Conservation (phyloP, 2,329 filamentous ascomycete species). For the Calonectria pteridis region DNA sequence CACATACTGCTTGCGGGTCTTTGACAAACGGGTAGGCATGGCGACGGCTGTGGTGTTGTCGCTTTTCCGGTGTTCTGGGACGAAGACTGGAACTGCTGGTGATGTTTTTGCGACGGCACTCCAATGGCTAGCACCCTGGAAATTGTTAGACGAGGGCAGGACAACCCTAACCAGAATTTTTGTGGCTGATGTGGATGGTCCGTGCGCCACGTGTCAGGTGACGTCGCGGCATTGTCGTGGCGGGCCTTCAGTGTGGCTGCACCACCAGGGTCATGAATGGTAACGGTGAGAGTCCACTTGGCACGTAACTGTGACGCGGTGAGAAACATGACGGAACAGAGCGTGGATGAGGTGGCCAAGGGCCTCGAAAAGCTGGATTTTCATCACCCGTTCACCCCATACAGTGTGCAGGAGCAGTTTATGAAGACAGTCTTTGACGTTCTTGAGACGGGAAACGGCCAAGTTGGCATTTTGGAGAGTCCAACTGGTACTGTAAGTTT, state of each 20-base stretch:
- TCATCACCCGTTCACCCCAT: conserved; percentile 88
- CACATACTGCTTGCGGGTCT: conserved; percentile 84
- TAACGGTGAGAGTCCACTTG: not conserved
- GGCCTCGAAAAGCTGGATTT: conserved; percentile 68
- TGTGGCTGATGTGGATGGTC: not conserved
- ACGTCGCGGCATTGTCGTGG: conserved; percentile 40
- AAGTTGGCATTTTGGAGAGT: conserved; percentile 90
- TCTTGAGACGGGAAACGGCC: conserved; percentile 76
- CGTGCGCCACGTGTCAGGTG: conserved; percentile 47
- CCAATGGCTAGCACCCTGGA: conserved; percentile 47
- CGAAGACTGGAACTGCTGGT: conserved; percentile 52
- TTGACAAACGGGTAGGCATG: conserved; percentile 81
- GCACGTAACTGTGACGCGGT: conserved; percentile 13
- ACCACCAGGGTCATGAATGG: conserved; percentile 23
- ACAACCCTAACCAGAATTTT: conserved; percentile 52
- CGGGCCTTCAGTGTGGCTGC: conserved; percentile 36
- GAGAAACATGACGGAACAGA: conserved; percentile 36
- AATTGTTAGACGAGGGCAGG: conserved; percentile 57
- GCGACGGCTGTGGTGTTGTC: conserved; percentile 63
- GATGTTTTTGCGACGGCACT: conserved; percentile 54
- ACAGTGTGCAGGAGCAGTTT: conserved; percentile 88
- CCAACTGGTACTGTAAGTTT: conserved; percentile 80
- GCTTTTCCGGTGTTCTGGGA: conserved; percentile 55
- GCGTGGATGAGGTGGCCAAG: conserved; percentile 33
- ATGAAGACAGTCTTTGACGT: conserved; percentile 87